Evolutionary conservation across 2,329 filamentous ascomycete genomes (phyloP), one percentile per base, ranked within the genome.

Genomic region (Ophiostoma ulmi): DNA sequence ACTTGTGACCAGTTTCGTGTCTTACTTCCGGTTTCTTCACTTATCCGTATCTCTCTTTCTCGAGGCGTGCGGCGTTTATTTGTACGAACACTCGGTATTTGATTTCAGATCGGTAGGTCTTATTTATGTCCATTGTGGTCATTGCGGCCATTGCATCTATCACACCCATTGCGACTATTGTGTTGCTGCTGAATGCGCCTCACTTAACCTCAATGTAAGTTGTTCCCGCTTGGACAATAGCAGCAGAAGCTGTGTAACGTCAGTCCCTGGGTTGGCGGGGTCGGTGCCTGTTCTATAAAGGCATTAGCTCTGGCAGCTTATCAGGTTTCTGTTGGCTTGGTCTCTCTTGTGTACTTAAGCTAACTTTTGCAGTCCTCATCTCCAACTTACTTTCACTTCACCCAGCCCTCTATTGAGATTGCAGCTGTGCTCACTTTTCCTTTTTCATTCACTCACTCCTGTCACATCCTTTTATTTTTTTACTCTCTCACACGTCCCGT

Each of bases 31-130:
- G 39, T 44, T n/a, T 65, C 48, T 36, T 67, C 65, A 48, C 65
- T 55, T 52, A 55, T 52, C 69, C 39, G 67, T 41, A 36, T 55
- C 52, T 44, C 36, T 66, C 52, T 68, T 70, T 67, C 20, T 70
- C 48, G 39, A 65, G 71, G 71, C 71, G 68, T 65, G 66, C 48
- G 71, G 71, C 69, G 63, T 67, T 71, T 63, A 69, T 67, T 63
- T 70, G 65, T 65, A 67, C 68, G 44, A 71, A 61, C 48, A 67
- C 44, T 55, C 70, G 52, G 67, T 55, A 38, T 55, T 63, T 69
- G 70, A 69, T 58, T 71, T 67, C 65, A 44, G 65, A 67, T 41
- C 58, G 70, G 69, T 70, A 68, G n/a, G 66, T 69, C 52, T 48
- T 10, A 6, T n/a, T 17, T 13, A 20, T 35, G 17, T 65, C 31